Evolutionary conservation across 2,329 filamentous ascomycete species (phyloP), one percentile per base, ranked within the genome.

Genomic region (Hymenoscyphus linearis): DNA sequence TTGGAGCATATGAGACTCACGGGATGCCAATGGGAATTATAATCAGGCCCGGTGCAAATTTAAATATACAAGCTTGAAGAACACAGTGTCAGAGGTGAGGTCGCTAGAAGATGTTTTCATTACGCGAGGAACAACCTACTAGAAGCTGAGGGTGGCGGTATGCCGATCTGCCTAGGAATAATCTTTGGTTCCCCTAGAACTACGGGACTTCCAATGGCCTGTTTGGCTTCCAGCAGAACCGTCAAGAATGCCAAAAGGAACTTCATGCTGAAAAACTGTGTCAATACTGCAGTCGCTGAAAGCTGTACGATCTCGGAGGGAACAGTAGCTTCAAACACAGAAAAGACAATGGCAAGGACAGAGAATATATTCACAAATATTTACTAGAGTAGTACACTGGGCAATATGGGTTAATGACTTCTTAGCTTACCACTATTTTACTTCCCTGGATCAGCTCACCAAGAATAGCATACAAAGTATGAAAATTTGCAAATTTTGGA

Each of bases 41-140:
- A 16, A 56, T 52, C 7, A 44, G 16, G 26, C 56, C 56, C 12
- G 56, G 56, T 1, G 31, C 56, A 52, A 52, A 58, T 36, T 52
- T 25, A 37, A 52, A 58, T 22, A 58, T 44, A 52, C 56, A 58
- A 16, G 16, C 56, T 58, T 7, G 12, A 36, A 50, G 22, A 47
- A n/a, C 18, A 6, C 18, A 34, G 5, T n/a, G n/a, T 26, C 14
- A 53, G 27, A 27, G 7, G n/a, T 13, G 27, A 27, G 7, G n/a
- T 13, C 4, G 13, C 35, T 37, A 13, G 26, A 14, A n/a, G 36
- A n/a, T n/a, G n/a, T 18, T 44, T 25, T 27, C 9, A 25, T 31
- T 31, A 22, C 7, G 18, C 10, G 40, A 22, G 18, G 10, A 1
- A 22, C 3, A 22, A 25, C 40, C 22, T 22, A 47, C 40, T 47